A percentile compares a stretch with the other conserved stretches of the same genome.
Conservation (phyloP, 1,284 basidiomycete species). For the Porogramme epimiltina region DNA sequence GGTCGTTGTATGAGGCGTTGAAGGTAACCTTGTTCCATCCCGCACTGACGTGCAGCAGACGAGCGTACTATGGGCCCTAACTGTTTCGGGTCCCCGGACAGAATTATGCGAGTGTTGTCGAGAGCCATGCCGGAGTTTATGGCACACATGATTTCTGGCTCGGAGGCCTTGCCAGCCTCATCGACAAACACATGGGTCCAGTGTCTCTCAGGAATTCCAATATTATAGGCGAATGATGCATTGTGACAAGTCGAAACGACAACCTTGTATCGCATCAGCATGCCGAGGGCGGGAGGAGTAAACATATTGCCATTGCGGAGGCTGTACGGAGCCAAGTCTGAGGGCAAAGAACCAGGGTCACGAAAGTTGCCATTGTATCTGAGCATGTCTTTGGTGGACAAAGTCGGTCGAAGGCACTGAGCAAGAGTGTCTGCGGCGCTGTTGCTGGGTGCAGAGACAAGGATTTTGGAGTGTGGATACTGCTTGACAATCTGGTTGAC, state of each 20-base stretch:
- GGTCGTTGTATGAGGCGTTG: constrained; percentile 50
- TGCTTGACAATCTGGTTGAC: constrained; percentile 56
- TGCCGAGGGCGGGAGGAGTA: constrained; percentile 42
- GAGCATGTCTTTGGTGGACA: constrained; percentile 49
- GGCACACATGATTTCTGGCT: constrained; percentile 57
- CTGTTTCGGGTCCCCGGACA: constrained; percentile 62
- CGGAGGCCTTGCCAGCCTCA: constrained; percentile 65
- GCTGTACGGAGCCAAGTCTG: constrained; percentile 44
- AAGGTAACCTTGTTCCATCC: constrained; percentile 51
- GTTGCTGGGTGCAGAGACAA: constrained; percentile 68
- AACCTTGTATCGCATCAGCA: constrained; percentile 50
- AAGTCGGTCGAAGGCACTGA: constrained; percentile 42
- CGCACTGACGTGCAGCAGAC: constrained; percentile 43
- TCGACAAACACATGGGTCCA: constrained; percentile 66
- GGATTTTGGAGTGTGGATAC: constrained; percentile 47
- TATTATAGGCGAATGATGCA: constrained; percentile 53
- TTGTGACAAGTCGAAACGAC: constrained; percentile 67
- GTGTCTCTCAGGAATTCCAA: constrained; percentile 59
- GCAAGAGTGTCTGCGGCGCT: constrained; percentile 66
- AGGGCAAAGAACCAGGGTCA: constrained; percentile 43
- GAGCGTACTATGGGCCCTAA: constrained; percentile 58
- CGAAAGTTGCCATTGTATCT: constrained; percentile 68
- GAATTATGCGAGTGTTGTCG: constrained; percentile 44
- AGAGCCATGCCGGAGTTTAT: constrained; percentile 51
- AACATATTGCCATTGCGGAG: constrained; percentile 44